phyloP scores from a whole-genome alignment of 768 basidiomycete species.

The Russula sp. region DNA sequence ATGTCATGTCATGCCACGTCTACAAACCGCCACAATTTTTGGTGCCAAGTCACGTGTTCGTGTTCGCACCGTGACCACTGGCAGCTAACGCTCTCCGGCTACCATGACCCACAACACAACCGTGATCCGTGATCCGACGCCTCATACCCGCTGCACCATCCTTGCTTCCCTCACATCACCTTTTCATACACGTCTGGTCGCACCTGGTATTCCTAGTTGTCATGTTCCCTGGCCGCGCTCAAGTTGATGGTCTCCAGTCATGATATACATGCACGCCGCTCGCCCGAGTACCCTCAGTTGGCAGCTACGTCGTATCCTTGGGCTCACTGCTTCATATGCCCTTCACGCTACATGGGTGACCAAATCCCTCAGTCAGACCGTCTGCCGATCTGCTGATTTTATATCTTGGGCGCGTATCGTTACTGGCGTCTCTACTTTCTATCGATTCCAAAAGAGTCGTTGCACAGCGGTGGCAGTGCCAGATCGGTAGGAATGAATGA shows the following conservation, averaged over 20 bases:
- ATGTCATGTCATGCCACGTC: not conserved
- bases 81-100: too few species aligned
- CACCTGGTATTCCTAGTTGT: slow-evolving; percentile 45
- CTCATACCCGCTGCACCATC: slow-evolving; percentile 45
- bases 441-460: slow-evolving; percentile 61
- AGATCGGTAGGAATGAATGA: slow-evolving; percentile 63
- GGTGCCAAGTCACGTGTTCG: slow-evolving; percentile 43
- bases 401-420: slow-evolving; percentile 58
- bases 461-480: slow-evolving; percentile 46
- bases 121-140: too few species aligned
- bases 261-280: not conserved
- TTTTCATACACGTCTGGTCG: slow-evolving; percentile 48
- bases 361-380: slow-evolving; percentile 72
- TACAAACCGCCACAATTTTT: too few species aligned
- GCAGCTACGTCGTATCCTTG: slow-evolving; percentile 43
- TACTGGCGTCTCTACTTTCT: slow-evolving; percentile 66
- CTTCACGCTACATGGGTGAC: slow-evolving; percentile 67
- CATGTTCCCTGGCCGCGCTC: too few species aligned
- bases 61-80: too few species aligned
- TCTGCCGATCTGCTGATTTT: slow-evolving; percentile 55
- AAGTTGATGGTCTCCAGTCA: not conserved
- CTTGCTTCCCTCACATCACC: slow-evolving; percentile 42
- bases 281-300: slow-evolving; percentile 37
- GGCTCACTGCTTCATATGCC: slow-evolving; percentile 68
- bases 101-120: too few species aligned